Evolutionary conservation across 2,329 filamentous ascomycete species (phyloP), one percentile per base, ranked within the genome.

Genomic region (Neonectria coccinea): DNA sequence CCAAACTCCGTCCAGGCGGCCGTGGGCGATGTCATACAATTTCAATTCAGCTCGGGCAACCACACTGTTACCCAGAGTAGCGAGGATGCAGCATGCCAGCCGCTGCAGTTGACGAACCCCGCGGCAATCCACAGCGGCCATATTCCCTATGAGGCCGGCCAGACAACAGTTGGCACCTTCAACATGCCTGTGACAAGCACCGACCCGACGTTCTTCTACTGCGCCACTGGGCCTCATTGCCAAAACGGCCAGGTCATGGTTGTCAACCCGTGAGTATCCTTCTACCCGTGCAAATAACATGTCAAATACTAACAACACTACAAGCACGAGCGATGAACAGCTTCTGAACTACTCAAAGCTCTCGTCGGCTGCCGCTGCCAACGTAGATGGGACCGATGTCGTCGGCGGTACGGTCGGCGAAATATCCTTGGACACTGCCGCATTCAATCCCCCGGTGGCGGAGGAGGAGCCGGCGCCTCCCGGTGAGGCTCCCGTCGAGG

Each of bases 181-280:
- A 83, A 79, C 61, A 79, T 87, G 71, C 77, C 78, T 11, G 73
- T 87, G 18, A 79, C 78, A 29, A 79, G 76, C 62, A 77, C 80
- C 0, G 77, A 81, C 2, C 78, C 84, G 6, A 80, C 86, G 62
- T 86, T 83, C 72, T 66, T 84, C 33, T 87, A 86, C 72, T 87
- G 84, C 61, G 82, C 83, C 0, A 81, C 81, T 2, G 79, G 76
- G 0, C 80, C 79, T 3, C 84, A 86, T 62, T 86, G 85, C 50
- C 81, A 85, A 69, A 72, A 70, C 9, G 84, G 84, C 8, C 85
- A 86, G 78, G 79, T 83, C 29, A 80, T 84, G 75, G 79, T 84
- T 6, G 80, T 87, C 42, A 87, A 87, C 62, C 80, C 81, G 79
- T 80, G 60, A 64, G 78, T 69, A 9, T 27, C 5, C 18, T 9